phyloP scores from a whole-genome alignment of 192 early-diverging fungal species.

The Linnemannia schmuckeri region DNA sequence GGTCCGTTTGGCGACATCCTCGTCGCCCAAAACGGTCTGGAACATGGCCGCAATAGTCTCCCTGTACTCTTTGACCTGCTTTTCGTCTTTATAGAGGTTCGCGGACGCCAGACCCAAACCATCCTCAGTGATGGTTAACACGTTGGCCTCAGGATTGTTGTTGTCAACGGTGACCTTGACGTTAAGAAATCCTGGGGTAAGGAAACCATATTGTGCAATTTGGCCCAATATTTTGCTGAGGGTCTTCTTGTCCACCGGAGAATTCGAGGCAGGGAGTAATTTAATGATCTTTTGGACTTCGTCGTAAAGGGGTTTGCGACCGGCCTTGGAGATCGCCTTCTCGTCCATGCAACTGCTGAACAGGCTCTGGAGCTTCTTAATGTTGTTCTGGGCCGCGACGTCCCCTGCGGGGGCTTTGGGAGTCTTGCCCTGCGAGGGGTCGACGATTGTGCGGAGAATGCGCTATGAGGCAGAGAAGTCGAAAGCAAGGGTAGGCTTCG shows the following conservation, averaged over 20 bases:
- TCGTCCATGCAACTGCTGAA: constrained; percentile 65
- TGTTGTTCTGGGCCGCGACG: constrained; percentile 55
- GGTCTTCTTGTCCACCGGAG: not conserved
- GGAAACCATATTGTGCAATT: not conserved
- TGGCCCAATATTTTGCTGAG: not conserved
- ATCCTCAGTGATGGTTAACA: not conserved
- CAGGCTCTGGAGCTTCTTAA: constrained; percentile 62
- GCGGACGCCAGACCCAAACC: not conserved
- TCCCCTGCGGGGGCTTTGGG: constrained; percentile 33
- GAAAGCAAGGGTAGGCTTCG: constrained; percentile 52
- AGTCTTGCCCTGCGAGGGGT: not conserved
- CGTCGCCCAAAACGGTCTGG: constrained; percentile 9
- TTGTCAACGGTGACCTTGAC: constrained; percentile 58
- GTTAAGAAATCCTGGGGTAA: constrained; percentile 44
- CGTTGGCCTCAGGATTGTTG: constrained; percentile 23
- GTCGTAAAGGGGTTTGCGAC: constrained; percentile 39
- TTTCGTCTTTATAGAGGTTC: constrained; percentile 64
- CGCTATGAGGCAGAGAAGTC: not conserved
- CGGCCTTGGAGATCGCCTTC: constrained; percentile 23
- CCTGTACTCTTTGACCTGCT: constrained; percentile 50
- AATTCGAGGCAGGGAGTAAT: constrained; percentile 24
- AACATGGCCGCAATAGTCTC: constrained; percentile 49
- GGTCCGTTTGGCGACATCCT: not conserved
- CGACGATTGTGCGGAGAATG: constrained; percentile 1
- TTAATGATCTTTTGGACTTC: constrained; percentile 32